These are phyloP conservation scores for Calonectria ilicicola DNA, from an alignment of 2,329 filamentous ascomycete genomes.

Conservation along the genomic window DNA sequence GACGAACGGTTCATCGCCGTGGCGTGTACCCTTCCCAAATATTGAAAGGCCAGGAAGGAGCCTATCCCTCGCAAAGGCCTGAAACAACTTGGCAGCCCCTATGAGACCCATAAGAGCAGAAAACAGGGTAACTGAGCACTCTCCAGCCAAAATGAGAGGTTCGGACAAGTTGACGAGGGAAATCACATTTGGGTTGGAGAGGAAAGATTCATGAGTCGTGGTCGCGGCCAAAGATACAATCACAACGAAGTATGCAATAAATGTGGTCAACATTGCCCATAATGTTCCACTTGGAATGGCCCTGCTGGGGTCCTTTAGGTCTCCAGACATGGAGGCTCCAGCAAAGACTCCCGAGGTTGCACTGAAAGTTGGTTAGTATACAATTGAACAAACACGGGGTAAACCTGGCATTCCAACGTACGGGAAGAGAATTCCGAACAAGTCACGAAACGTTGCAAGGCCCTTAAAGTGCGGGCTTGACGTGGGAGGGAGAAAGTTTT, in stretches of 20 bases:
- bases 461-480: constrained; percentile 72
- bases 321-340: constrained; percentile 91
- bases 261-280: constrained; percentile 80
- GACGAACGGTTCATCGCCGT: constrained; percentile 79
- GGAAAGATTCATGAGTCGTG: constrained; percentile 79
- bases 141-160: constrained; percentile 80
- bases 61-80: constrained; percentile 84
- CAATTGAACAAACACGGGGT: constrained; percentile 35
- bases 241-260: constrained; percentile 80
- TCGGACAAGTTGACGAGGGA: constrained; percentile 84
- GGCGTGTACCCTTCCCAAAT: constrained; percentile 80
- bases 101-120: constrained; percentile 90
- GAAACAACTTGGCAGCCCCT: constrained; percentile 85
- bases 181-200: constrained; percentile 82
- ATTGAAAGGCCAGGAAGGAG: constrained; percentile 80
- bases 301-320: constrained; percentile 84
- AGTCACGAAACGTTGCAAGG: constrained; percentile 78
- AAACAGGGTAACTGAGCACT: constrained; percentile 86
- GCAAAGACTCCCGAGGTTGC: constrained; percentile 70
- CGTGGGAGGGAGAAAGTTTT: constrained; percentile 80
- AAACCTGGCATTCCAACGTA: constrained; percentile 32
- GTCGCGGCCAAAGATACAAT: constrained; percentile 83
- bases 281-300: constrained; percentile 88
- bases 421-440: constrained; percentile 90
- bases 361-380: constrained; percentile 35